A percentile compares a stretch with the other conserved stretches of the same genome.
Conservation (phyloP, 495 filamentous ascomycete genomes). For the Penicillium subrubescens region DNA sequence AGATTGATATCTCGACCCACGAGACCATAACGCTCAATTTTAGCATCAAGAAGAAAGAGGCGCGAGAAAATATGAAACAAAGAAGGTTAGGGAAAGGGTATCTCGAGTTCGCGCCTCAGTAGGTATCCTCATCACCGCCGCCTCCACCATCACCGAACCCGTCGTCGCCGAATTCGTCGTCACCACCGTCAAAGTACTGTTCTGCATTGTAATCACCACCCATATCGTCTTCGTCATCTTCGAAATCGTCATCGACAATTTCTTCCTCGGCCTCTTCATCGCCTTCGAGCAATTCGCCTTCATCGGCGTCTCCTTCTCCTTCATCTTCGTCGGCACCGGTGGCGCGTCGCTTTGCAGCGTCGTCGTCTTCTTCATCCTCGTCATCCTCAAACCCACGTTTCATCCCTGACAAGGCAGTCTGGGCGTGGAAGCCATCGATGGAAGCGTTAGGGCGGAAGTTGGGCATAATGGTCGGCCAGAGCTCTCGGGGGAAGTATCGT, state of each 20-base stretch:
- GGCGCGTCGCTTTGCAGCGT: slow-evolving; percentile 28
- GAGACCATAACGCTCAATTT: slow-evolving; percentile 15
- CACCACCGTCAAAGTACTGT: slow-evolving; percentile 66
- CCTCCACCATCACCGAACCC: slow-evolving; percentile 51
- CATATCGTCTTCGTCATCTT: slow-evolving; percentile 59
- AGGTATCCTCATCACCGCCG: slow-evolving; percentile 53
- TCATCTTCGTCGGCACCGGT: slow-evolving; percentile 40
- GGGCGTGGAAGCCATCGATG: slow-evolving; percentile 33
- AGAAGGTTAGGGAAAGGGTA: slow-evolving; percentile 34
- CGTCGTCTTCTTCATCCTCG: slow-evolving; percentile 43
- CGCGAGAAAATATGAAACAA: slow-evolving; percentile 12
- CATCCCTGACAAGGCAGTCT: slow-evolving; percentile 24
- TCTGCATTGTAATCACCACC: slow-evolving; percentile 66
- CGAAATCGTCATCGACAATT: slow-evolving; percentile 58
- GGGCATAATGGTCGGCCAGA: slow-evolving; percentile 54
- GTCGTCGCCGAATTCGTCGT: slow-evolving; percentile 58
- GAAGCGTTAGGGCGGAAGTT: slow-evolving; percentile 42
- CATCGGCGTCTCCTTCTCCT: slow-evolving; percentile 35
- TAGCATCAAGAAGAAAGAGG: slow-evolving; percentile 7
- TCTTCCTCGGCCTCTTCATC: slow-evolving; percentile 55
- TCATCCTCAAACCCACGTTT: slow-evolving; percentile 52
- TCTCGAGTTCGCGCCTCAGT: slow-evolving; percentile 38
- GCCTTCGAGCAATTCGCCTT: slow-evolving; percentile 40
- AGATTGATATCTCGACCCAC: slow-evolving; percentile 9
- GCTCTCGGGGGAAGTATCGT: slow-evolving; percentile 60